Base-by-base conservation (phyloP, 139 green algal species). In the Micractinium conductrix region DNA sequence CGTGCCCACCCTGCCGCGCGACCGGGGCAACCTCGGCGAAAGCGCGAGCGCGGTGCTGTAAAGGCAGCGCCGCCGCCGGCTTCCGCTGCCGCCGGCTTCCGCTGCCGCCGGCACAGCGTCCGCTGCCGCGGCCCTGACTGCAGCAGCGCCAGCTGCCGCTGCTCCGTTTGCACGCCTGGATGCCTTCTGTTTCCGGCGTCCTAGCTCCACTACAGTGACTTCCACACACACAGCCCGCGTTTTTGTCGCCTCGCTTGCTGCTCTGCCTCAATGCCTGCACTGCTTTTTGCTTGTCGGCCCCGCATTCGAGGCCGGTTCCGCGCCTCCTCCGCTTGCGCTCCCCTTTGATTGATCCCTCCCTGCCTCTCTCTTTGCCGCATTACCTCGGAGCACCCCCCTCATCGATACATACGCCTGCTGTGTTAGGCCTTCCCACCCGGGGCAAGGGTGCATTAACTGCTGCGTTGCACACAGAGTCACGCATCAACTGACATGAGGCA, bases 1-100 rank as follows among this genome's bases (percentile, higher is more conserved):
- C 10, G 87, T 95, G 81, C 76, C 84, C 24, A 65, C 68, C 60
- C 63, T 81, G 70, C 89, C 89, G 1, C 83, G 89, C 42, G 89
- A 92, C 30, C 40, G 76, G 35, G 76, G 33, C 84, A 80, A 38
- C n/a, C 62, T 87, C 44, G 74, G 69, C 21, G 44, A 44, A 17
- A 50, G 75, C 58, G 53, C 74, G 53, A 21, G 16, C 0, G 16
- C 55, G 0, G 43, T 82, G 3, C 28, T 71, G 38, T 82, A 53
- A 71, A 26, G 4, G 33, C 7, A 21, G 65, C 24, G n/a, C 60
- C 60, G 3, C 24, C 60, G 4, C 10, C 5, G 53, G 53, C 8
- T 62, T 62, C 14, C 14, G 48, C 48, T 58, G 14, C 48, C n/a
- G n/a, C n/a, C n/a, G n/a, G n/a, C n/a, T n/a, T n/a, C n/a, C n/a